Conservation (phyloP, 1,284 basidiomycete species). For the Megacollybia platyphylla region DNA sequence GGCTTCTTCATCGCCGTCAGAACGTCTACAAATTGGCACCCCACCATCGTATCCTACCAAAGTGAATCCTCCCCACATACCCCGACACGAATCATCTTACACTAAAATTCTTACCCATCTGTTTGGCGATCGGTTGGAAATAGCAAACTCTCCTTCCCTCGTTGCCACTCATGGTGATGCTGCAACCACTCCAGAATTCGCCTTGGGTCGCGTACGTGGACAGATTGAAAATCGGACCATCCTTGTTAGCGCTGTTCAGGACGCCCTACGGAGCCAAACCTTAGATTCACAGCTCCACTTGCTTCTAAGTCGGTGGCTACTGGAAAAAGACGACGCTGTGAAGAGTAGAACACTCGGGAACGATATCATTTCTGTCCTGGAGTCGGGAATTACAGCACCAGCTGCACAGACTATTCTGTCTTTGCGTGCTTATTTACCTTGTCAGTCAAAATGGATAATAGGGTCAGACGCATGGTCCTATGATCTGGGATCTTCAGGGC, state of each 20-base stretch:
- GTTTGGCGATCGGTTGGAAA: conserved; percentile 74
- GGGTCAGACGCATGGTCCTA: conserved; percentile 88
- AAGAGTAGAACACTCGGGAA: conserved; percentile 52
- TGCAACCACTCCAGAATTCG: conserved; percentile 86
- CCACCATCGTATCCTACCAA: conserved; percentile 12
- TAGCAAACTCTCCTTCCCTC: conserved; percentile 75
- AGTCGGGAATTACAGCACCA: conserved; percentile 28
- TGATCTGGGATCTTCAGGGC: conserved; percentile 75
- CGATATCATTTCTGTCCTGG: conserved; percentile 44
- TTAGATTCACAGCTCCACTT: conserved; percentile 39
- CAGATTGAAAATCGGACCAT: conserved; percentile 48
- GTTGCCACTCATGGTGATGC: conserved; percentile 55
- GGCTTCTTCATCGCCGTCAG: conserved; percentile 21
- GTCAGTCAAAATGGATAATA: conserved; percentile 71
- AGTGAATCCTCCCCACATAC: conserved; percentile 42
- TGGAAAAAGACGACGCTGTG: conserved; percentile 34
- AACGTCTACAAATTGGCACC: conserved; percentile 34
- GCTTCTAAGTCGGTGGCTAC: conserved; percentile 48
- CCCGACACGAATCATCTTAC: conserved; percentile 87
- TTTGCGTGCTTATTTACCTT: conserved; percentile 36
- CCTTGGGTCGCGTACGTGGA: conserved; percentile 69
- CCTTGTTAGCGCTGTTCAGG: conserved; percentile 41
- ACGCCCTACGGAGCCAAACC: conserved; percentile 24
- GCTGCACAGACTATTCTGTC: conserved; percentile 38
- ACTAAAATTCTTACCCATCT: conserved; percentile 79